phyloP scores from a whole-genome alignment of 2,329 filamentous ascomycete genomes.

The Coniochaeta prunicola region DNA sequence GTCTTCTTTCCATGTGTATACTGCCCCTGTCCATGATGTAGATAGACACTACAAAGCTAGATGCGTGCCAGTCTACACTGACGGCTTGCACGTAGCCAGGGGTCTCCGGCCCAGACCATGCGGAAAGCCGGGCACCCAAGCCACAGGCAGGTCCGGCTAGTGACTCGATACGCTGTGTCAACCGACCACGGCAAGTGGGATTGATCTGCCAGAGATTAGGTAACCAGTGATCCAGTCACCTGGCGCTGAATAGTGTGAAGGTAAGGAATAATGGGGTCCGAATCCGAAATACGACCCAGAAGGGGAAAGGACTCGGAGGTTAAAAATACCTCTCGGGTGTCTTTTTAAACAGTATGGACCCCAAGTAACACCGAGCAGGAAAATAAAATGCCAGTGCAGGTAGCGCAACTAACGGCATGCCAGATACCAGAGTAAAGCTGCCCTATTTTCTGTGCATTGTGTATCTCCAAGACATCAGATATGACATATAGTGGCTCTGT shows the following conservation, averaged over 20 bases:
- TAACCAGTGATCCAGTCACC: conserved; percentile 3
- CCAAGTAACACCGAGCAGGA: not conserved
- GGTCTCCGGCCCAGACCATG: not conserved
- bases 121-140: conserved; percentile 9
- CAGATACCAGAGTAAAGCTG: not conserved
- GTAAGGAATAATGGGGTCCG: not conserved
- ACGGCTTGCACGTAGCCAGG: not conserved
- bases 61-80: not conserved
- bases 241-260: not conserved
- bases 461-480: not conserved
- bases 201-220: conserved; percentile 11
- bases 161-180: conserved; percentile 7
- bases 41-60: not conserved
- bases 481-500: not conserved
- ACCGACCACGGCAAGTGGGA: not conserved
- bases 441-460: not conserved
- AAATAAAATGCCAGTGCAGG: not conserved
- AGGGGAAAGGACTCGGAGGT: not conserved
- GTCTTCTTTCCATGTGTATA: not conserved
- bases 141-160: conserved; percentile 8
- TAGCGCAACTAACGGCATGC: not conserved
- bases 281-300: conserved; percentile 8
- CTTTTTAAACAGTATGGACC: not conserved
- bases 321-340: not conserved
- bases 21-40: not conserved